A percentile compares a stretch with the other conserved stretches of the same genome.
Evolutionary conservation across 192 early-diverging fungal species (phyloP).

Genomic region (Backusella tuberculispora): DNA sequence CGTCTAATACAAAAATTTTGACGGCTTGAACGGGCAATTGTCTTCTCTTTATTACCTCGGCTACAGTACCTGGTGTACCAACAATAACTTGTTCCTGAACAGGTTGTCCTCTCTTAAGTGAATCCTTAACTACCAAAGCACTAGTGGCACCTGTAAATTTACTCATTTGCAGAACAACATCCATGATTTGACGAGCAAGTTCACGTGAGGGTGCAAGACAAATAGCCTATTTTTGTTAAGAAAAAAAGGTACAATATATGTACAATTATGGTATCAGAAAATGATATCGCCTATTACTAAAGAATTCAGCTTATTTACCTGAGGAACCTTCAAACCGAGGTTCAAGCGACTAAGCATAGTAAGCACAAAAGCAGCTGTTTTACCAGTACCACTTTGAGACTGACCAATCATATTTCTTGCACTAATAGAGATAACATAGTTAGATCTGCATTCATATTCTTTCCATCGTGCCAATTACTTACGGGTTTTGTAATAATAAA

Average conservation of each 20-base stretch:
- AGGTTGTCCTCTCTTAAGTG: conserved; percentile 53
- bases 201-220: conserved; percentile 94
- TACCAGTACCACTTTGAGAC: conserved; percentile 97
- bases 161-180: conserved; percentile 88
- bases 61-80: conserved; percentile 93
- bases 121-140: conserved; percentile 81
- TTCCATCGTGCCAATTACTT: conserved; percentile 28
- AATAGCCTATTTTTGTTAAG: conserved; percentile 56
- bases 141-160: conserved; percentile 83
- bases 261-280: not conserved
- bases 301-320: conserved; percentile 46
- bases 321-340: conserved; percentile 62
- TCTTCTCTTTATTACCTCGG: conserved; percentile 70
- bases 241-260: too few species aligned
- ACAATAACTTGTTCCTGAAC: conserved; percentile 84
- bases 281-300: not conserved
- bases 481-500: conserved; percentile 82
- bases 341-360: conserved; percentile 92
- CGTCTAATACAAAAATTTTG: conserved; percentile 92
- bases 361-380: conserved; percentile 95
- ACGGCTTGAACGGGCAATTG: conserved; percentile 63
- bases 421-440: conserved; percentile 35
- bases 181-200: conserved; percentile 93
- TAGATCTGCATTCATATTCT: not conserved
- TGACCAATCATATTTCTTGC: conserved; percentile 97